Evolutionary conservation across 805 yeast species (phyloP).

Genomic region (Spathaspora gorwiae): DNA sequence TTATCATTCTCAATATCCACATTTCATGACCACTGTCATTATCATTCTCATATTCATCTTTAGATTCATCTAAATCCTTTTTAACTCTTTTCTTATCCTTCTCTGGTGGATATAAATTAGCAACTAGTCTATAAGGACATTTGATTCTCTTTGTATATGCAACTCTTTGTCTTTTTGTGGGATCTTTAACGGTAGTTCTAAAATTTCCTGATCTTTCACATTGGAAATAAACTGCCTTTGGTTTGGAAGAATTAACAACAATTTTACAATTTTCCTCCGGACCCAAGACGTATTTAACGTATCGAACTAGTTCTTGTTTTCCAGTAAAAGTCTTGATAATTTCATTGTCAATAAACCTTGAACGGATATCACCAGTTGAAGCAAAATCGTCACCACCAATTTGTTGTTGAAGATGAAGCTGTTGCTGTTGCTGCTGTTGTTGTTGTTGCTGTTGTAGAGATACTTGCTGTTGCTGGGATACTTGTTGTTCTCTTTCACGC

Average conservation of each 20-base stretch:
- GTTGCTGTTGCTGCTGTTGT: constrained; percentile 1
- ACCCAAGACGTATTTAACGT: constrained; percentile 36
- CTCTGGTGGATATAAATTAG: constrained; percentile 41
- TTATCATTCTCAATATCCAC: constrained; percentile 46
- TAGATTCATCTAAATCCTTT: constrained; percentile 17
- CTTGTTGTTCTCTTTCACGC: constrained; percentile 2
- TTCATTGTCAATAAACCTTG: constrained; percentile 28
- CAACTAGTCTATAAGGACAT: constrained; percentile 43
- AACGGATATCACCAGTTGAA: constrained; percentile 15
- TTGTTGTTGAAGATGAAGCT: constrained; percentile 5
- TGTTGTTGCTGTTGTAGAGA: constrained; percentile 1
- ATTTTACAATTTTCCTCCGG: constrained; percentile 37
- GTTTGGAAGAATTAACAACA: constrained; percentile 44
- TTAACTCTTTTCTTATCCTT: constrained; percentile 35
- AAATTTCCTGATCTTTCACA: constrained; percentile 43
- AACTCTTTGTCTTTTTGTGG: constrained; percentile 41
- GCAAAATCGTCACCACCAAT: constrained; percentile 8
- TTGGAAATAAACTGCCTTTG: constrained; percentile 45
- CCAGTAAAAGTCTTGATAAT: constrained; percentile 24
- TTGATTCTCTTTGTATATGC: constrained; percentile 45
- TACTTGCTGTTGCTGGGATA: constrained; percentile 4
- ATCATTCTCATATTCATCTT: constrained; percentile 5
- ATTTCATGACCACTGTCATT: constrained; percentile 27
- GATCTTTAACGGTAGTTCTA: constrained; percentile 44
- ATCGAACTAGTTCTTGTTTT: constrained; percentile 24